These are phyloP conservation scores for Auricularia auricula-judae DNA, from an alignment of 768 basidiomycete species.

Conservation along the genomic window DNA sequence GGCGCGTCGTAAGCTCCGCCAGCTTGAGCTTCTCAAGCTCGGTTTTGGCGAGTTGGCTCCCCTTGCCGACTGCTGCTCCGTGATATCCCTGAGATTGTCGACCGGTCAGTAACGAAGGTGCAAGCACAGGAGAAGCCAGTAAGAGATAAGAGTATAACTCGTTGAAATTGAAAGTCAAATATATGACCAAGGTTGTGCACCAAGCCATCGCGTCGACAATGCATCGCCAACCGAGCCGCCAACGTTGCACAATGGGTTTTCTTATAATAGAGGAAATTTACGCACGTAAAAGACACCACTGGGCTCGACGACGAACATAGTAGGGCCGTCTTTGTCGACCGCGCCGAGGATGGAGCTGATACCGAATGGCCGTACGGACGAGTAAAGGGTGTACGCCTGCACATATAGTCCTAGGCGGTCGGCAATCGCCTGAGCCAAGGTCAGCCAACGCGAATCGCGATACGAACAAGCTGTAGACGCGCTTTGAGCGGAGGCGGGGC, in stretches of 20 bases:
- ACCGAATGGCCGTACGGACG: slow-evolving; percentile 94
- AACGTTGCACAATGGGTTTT: no score
- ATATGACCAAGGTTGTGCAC: no score
- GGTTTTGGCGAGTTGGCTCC: slow-evolving; percentile 95
- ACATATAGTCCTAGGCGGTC: slow-evolving; percentile 83
- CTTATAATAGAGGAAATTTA: slow-evolving; percentile 5
- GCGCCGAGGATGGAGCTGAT: slow-evolving; percentile 86
- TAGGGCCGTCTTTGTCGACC: slow-evolving; percentile 80
- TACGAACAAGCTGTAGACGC: slow-evolving; percentile 7
- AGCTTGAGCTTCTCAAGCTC: slow-evolving; percentile 94
- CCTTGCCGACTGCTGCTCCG: slow-evolving; percentile 95
- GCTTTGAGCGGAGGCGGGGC: slow-evolving; percentile 75
- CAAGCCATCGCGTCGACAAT: no score
- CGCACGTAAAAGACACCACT: slow-evolving; percentile 84
- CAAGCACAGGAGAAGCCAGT: no score
- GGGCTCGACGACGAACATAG: slow-evolving; percentile 85
- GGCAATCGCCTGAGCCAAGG: slow-evolving; percentile 35
- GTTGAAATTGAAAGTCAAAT: no score
- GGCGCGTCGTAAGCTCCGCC: slow-evolving; percentile 61
- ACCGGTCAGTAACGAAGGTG: no score
- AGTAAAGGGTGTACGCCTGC: slow-evolving; percentile 95
- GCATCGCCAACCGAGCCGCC: no score
- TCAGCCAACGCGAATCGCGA: background rate
- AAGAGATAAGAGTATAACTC: no score
- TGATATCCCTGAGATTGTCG: slow-evolving; percentile 63